Evolutionary conservation across 192 early-diverging fungal genomes (phyloP), one percentile per base, ranked within the genome.

Genomic region (Lobulomyces angularis): DNA sequence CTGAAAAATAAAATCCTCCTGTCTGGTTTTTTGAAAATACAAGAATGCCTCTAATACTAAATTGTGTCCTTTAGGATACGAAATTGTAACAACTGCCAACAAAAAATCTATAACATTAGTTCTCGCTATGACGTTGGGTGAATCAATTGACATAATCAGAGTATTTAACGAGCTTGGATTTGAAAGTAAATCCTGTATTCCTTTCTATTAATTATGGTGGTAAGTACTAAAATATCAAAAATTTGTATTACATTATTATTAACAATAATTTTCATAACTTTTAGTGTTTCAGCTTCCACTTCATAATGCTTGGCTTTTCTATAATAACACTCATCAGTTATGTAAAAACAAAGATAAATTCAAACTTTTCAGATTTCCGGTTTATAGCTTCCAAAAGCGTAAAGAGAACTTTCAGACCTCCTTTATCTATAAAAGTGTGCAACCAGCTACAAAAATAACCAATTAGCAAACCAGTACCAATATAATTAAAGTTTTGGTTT

Each of bases 271-370:
- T 61, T 63, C 18, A 67, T 35, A 14, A 67, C 45, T 27, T 64
- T 59, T 12, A 67, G 38, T 8, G 51, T 56, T 23, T 67, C 61
- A 1, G 45, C 35, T 36, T 67, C 65, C 8, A 54, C 56, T 18
- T 67, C 65, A 27, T 43, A 51, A 35, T 67, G 57, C 43, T 64
- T 63, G n/a, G 22, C 14, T 34, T 64, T 64, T 31, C 61, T 64
- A 25, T 12, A 14, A 20, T 27, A 9, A 37, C 9, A 40, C 8
- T 11, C 8, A 9, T 27, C 8, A 28, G 8, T 17, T 40, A 14
- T 35, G n/a, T 12, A 42, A 20, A 11, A 25, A 34, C 6, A 21
- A 35, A 17, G 4, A 31, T 14, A 7, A 3, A 28, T 18, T 24
- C 36, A 16, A 31, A 62, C 62, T 55, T 43, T 41, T 59, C 65